Percentiles rank a stretch among this genome's conserved stretches.
Evolutionary conservation across 495 filamentous ascomycete species (phyloP).

Genomic region (Lasiosphaeria miniovina): DNA sequence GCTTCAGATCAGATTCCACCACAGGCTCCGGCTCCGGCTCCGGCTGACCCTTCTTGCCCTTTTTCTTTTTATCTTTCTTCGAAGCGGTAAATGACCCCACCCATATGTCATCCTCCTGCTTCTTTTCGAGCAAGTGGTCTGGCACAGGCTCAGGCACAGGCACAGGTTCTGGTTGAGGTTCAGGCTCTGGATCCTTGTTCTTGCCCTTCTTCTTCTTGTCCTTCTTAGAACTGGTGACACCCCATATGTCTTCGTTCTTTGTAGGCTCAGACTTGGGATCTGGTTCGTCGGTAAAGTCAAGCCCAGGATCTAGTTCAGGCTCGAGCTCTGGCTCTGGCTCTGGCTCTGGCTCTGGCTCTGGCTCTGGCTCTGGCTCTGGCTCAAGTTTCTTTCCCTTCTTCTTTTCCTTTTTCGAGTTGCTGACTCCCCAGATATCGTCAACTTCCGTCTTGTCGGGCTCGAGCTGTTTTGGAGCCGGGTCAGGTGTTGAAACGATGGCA

Average conservation of each 20-base stretch:
- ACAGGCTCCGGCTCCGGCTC: conserved; percentile 5
- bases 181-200: conserved; percentile 3
- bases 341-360: conserved; percentile 9
- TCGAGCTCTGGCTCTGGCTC: conserved; percentile 26
- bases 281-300: conserved; percentile 19
- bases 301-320: conserved; percentile 18
- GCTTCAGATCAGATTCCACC: conserved; percentile 17
- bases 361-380: conserved; percentile 16
- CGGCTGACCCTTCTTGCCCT: conserved; percentile 18
- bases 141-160: conserved; percentile 10
- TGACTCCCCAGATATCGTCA: conserved; percentile 12
- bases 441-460: conserved; percentile 13
- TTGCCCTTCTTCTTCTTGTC: conserved; percentile 26
- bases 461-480: conserved; percentile 16
- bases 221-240: conserved; percentile 12
- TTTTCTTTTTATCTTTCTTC: conserved; percentile 25
- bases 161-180: conserved; percentile 10
- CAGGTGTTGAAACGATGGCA: not conserved
- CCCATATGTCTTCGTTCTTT: conserved; percentile 19
- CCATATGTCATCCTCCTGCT: conserved; percentile 24
- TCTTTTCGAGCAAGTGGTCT: conserved; percentile 14
- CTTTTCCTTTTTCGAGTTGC: conserved; percentile 17
- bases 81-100: conserved; percentile 1
- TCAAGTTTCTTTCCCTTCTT: conserved; percentile 11
- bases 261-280: no score